Evolutionary conservation across 192 early-diverging fungal species (phyloP).

Genomic region (Backusella morwellensis): DNA sequence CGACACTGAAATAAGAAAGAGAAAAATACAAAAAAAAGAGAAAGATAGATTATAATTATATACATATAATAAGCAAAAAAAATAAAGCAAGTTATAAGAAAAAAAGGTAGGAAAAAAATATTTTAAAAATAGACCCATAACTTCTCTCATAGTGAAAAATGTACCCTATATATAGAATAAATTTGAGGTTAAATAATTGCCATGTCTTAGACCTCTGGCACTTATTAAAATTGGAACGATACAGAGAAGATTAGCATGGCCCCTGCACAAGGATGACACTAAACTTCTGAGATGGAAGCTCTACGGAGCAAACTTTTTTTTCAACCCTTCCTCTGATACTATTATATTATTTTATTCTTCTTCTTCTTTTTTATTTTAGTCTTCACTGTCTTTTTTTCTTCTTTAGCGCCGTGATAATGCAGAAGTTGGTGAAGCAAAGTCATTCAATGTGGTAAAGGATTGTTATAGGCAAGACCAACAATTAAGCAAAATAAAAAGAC

Average conservation of each 20-base stretch:
- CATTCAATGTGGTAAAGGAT: too few relatives aligned
- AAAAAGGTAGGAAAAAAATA: not conserved
- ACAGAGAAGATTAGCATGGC: not conserved
- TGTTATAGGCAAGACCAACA: too few relatives aligned
- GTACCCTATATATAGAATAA: not conserved
- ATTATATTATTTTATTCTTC: too few relatives aligned
- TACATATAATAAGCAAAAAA: not conserved
- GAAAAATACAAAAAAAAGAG: too few relatives aligned
- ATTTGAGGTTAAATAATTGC: not conserved
- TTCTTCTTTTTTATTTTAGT: too few relatives aligned
- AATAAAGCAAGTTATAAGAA: not conserved
- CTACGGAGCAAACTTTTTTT: not conserved
- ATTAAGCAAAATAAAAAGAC: too few relatives aligned
- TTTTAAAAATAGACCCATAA: not conserved
- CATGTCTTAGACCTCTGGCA: not conserved
- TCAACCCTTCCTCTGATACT: not conserved
- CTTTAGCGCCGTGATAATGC: too few relatives aligned
- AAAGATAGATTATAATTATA: too few relatives aligned
- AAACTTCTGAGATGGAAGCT: not conserved
- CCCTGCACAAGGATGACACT: not conserved
- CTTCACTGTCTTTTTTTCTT: too few relatives aligned
- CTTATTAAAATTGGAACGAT: not conserved
- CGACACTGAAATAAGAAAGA: too few relatives aligned
- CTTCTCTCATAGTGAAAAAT: not conserved
- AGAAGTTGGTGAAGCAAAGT: too few relatives aligned